Percentiles rank a stretch among this genome's conserved stretches.
Conservation (phyloP, 2,329 filamentous ascomycete species). For the Xylariaceae sp. region DNA sequence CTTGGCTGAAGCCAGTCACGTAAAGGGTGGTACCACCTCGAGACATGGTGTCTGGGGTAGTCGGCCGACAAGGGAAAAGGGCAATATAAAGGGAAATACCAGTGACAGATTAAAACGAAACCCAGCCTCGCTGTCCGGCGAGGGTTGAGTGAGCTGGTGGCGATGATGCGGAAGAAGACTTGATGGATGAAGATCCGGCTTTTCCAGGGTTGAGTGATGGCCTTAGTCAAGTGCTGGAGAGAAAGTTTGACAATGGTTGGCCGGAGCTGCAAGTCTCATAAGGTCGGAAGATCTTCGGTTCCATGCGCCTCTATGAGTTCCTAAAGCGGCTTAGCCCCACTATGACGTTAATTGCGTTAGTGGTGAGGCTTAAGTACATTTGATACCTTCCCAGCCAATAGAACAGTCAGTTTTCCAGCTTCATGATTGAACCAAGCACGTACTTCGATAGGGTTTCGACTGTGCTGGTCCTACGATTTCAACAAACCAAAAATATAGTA, state of each 20-base stretch:
- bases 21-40: conserved; percentile 93
- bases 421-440: no score
- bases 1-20: conserved; percentile 98
- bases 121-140: conserved; percentile 6
- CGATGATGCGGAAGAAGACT: conserved; percentile 18
- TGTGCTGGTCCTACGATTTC: no score
- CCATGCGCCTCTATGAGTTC: not conserved
- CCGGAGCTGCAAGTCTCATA: conserved; percentile 19
- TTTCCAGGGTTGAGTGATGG: conserved; percentile 14
- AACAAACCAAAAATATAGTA: no score
- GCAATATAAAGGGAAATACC: not conserved
- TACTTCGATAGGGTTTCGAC: no score
- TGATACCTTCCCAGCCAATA: no score
- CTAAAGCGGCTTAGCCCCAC: conserved; percentile 7
- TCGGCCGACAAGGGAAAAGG: conserved; percentile 10
- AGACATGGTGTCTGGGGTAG: conserved; percentile 70
- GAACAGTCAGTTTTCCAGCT: no score
- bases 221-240: conserved; percentile 26
- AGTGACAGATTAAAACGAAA: not conserved
- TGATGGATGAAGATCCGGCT: conserved; percentile 24
- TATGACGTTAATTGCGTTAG: conserved; percentile 21
- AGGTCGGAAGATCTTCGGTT: conserved; percentile 22
- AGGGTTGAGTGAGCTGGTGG: not conserved
- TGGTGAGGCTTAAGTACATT: no score
- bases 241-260: conserved; percentile 30